phyloP scores from a whole-genome alignment of 2,329 filamentous ascomycete species.

The Claviceps sorghi region DNA sequence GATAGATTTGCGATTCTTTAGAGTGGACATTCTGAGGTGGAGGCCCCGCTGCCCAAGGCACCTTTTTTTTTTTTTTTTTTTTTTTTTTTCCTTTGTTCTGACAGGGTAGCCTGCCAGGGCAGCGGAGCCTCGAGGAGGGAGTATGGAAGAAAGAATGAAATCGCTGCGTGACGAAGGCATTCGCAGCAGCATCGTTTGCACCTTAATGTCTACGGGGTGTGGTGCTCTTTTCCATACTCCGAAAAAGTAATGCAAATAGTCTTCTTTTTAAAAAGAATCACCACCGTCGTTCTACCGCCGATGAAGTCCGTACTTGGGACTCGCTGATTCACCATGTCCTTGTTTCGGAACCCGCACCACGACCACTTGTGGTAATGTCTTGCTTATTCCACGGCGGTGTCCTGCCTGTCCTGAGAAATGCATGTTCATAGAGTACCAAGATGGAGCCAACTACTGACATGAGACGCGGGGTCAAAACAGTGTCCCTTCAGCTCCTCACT shows the following conservation, averaged over 20 bases:
- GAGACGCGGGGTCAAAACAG: too few relatives aligned
- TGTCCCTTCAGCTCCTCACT: too few relatives aligned
- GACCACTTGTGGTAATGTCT: too few relatives aligned
- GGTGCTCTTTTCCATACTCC: slow-evolving; percentile 18
- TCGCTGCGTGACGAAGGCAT: slow-evolving; percentile 21
- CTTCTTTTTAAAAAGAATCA: slow-evolving; percentile 11
- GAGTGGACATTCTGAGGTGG: slow-evolving; percentile 13
- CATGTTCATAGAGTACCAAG: too few relatives aligned
- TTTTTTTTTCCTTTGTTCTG: background rate
- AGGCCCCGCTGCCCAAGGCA: background rate
- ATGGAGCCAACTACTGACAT: too few relatives aligned
- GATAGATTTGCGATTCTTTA: slow-evolving; percentile 27
- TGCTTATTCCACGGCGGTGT: too few relatives aligned
- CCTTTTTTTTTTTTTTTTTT: background rate
- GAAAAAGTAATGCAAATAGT: slow-evolving; percentile 30
- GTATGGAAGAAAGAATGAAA: slow-evolving; percentile 15
- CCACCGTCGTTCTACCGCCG: slow-evolving; percentile 14
- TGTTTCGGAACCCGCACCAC: background rate
- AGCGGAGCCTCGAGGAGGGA: slow-evolving; percentile 15
- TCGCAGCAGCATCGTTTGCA: slow-evolving; percentile 17
- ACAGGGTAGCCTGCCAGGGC: slow-evolving; percentile 6
- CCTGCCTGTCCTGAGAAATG: too few relatives aligned
- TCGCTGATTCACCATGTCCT: slow-evolving; percentile 19
- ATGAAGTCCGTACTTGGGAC: slow-evolving; percentile 22
- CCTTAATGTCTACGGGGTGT: slow-evolving; percentile 22